These are phyloP conservation scores for Diddensiella santjacobensis DNA, from an alignment of 805 yeast species.

Conservation along the genomic window DNA sequence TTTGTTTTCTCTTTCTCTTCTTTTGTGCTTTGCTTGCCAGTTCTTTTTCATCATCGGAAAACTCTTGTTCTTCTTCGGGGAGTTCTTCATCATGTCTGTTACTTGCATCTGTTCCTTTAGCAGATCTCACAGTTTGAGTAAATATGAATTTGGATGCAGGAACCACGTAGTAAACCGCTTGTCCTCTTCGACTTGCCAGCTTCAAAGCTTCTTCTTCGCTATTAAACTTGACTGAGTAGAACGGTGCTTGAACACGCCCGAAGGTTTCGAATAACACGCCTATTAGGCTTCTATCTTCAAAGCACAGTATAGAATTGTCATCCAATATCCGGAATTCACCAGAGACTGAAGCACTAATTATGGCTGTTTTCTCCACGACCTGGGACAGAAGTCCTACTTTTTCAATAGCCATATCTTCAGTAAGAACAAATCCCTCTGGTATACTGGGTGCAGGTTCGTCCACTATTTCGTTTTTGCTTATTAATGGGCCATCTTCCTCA, in stretches of 20 bases:
- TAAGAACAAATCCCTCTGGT: constrained; percentile 62
- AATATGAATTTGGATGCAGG: constrained; percentile 74
- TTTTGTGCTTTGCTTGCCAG: constrained; percentile 60
- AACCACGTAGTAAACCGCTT: constrained; percentile 69
- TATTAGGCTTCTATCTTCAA: constrained; percentile 62
- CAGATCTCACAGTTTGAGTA: constrained; percentile 63
- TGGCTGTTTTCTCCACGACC: constrained; percentile 65
- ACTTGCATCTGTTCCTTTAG: constrained; percentile 90
- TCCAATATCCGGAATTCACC: constrained; percentile 82
- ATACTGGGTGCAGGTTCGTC: constrained; percentile 66
- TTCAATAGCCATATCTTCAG: constrained; percentile 61
- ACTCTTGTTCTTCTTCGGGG: constrained; percentile 90
- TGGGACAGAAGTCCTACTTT: constrained; percentile 66
- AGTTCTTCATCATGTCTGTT: constrained; percentile 93
- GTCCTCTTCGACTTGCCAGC: constrained; percentile 49
- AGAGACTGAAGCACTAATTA: constrained; percentile 67
- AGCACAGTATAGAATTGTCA: constrained; percentile 70
- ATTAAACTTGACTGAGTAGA: constrained; percentile 70
- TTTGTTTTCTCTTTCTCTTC: constrained; percentile 55
- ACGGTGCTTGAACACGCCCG: constrained; percentile 80
- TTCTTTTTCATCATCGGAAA: constrained; percentile 91
- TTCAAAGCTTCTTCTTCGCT: constrained; percentile 45
- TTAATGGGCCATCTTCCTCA: constrained; percentile 53
- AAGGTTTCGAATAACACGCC: constrained; percentile 86
- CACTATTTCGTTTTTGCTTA: constrained; percentile 69